Evolutionary conservation across 768 basidiomycete species (phyloP).

Genomic region (Mycena crocata): DNA sequence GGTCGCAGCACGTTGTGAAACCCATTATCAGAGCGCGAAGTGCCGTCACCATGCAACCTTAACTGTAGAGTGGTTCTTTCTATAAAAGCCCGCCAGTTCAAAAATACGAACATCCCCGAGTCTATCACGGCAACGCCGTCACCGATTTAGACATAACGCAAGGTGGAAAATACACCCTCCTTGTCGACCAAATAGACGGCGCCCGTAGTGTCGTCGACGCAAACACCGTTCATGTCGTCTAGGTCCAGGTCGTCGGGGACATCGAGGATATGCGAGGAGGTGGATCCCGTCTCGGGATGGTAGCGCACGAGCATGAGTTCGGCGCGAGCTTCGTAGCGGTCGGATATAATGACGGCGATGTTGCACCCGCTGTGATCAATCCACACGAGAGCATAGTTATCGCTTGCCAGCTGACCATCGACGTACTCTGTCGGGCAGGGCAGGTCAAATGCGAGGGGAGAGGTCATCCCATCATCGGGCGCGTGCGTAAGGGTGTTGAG

Average conservation of each 20-base stretch:
- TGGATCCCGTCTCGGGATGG: conserved; percentile 13
- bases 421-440: background rate
- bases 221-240: background rate
- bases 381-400: conserved; percentile 6
- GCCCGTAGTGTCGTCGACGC: conserved; percentile 26
- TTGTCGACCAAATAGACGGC: conserved; percentile 15
- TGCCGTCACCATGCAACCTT: no score
- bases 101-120: no score
- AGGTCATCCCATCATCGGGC: conserved; percentile 14
- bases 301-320: conserved; percentile 24
- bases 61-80: no score
- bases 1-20: no score
- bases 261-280: conserved; percentile 16
- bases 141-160: conserved; percentile 15
- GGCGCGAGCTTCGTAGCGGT: background rate
- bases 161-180: conserved; percentile 7
- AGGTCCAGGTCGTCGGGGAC: conserved; percentile 15
- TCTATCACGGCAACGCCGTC: no score
- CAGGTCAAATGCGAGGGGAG: conserved; percentile 19
- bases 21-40: no score
- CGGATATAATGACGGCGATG: conserved; percentile 3
- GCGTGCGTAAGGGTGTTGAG: conserved; percentile 9
- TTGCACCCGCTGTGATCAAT: conserved; percentile 30
- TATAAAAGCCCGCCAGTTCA: no score
- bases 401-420: background rate